Base-by-base conservation (phyloP, 2,329 filamentous ascomycete species). In the Gyromitra esculenta region DNA sequence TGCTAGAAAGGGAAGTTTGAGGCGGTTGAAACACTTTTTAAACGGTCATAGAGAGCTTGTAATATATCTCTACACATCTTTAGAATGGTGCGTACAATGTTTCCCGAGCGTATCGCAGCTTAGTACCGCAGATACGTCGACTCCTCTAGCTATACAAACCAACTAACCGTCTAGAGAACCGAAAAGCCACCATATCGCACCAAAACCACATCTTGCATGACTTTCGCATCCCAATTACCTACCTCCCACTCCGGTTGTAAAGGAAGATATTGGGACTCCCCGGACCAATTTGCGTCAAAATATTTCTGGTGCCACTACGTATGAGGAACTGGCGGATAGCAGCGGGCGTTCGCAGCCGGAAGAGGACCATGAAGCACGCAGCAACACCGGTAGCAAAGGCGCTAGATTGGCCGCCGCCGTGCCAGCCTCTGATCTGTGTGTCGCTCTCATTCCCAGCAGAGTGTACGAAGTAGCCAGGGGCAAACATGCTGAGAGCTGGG, bases 401-500 rank as follows among this genome's bases (percentile, higher is more conserved):
- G 52, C 52, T 21, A 86, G 86, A 74, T 84, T 84, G 5, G 86
- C 86, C 88, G 85, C 85, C 48, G 82, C 85, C 3, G 86, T 87
- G 5, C 86, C 86, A 43, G 82, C 83, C 31, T 87, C 83, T 68
- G 83, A 87, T 85, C 75, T 85, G 84, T 62, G 84, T 85, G 77
- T 83, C 83, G 25, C 83, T 84, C 31, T 84, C 84, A 75, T 84
- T 85, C 85, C 86, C 88, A 8, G 87, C 81, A 43, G 84, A 86
- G 9, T 87, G 82, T 72, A 89, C 85, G 79, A 85, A 79, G 78
- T 86, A 84, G 41, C 88, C 88, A 0, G 88, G 88, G 18, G 87
- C 88, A 80, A 87, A 89, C 80, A 90, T 82, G 81, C 89, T 88
- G 65, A 89, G 85, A 79, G 86, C 85, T 7, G 81, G 76, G 60